A percentile compares a stretch with the other conserved stretches of the same genome.
Conservation (phyloP, 2,329 filamentous ascomycete species). For the Colletotrichum camelliae region DNA sequence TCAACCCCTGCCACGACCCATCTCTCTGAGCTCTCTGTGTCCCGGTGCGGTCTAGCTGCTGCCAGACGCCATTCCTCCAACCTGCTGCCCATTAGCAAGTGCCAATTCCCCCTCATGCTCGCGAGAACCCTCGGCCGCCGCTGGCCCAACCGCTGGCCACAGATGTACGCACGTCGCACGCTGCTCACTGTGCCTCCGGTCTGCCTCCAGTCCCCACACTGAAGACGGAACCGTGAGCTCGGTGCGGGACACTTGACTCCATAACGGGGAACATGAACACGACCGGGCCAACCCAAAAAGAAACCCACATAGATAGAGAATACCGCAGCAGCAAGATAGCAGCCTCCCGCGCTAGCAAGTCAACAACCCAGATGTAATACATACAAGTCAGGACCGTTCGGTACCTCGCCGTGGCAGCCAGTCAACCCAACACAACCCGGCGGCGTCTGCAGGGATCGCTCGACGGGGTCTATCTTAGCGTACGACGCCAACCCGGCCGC, state of each 20-base stretch:
- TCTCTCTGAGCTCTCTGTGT: neutral
- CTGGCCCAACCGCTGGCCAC: neutral
- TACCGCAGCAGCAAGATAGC: neutral
- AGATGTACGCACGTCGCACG: neutral
- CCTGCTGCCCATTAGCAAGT: neutral
- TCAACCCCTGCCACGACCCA: neutral
- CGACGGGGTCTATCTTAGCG: conserved; percentile 9
- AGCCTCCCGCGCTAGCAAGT: neutral
- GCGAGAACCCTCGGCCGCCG: neutral
- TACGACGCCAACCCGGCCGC: neutral
- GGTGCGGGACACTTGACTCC: conserved; percentile 2
- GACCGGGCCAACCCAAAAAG: neutral
- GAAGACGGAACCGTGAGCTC: neutral
- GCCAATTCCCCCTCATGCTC: neutral
- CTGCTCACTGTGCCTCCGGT: neutral
- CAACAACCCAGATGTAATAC: neutral
- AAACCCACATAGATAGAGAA: neutral
- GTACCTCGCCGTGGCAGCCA: neutral
- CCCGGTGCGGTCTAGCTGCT: neutral
- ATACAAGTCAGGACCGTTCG: conserved; percentile 1
- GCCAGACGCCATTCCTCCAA: neutral
- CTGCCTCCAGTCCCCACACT: neutral
- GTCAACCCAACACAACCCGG: conserved; percentile 1
- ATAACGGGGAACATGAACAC: neutral
- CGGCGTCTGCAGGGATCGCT: neutral